Conservation (phyloP, 805 yeast genomes). For the Saccharomyces jurei region DNA sequence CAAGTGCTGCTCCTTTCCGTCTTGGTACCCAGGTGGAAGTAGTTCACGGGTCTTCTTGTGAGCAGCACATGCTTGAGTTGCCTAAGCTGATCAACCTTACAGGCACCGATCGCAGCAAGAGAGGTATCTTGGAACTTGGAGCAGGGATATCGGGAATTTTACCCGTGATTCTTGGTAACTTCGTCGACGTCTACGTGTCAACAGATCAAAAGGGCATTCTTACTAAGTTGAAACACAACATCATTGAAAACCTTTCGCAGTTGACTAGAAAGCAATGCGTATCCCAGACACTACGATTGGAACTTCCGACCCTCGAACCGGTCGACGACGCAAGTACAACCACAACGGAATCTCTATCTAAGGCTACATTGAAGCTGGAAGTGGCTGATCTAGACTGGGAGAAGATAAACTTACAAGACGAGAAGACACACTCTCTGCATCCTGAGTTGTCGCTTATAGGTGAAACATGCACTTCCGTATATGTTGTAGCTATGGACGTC, state of each 20-base stretch:
- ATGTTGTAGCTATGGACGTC: slow-evolving; percentile 31
- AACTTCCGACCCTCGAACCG: neutral
- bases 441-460: neutral
- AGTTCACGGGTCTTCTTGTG: neutral
- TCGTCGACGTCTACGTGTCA: slow-evolving; percentile 21
- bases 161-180: slow-evolving; percentile 23
- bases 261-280: slow-evolving; percentile 13
- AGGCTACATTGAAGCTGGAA: slow-evolving; percentile 13
- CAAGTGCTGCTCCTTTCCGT: slow-evolving; percentile 12
- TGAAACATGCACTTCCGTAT: slow-evolving; percentile 6
- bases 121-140: slow-evolving; percentile 26
- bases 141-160: slow-evolving; percentile 28
- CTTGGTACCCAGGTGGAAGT: slow-evolving; percentile 10
- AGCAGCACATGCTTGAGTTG: neutral
- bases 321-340: neutral
- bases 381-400: slow-evolving; percentile 29
- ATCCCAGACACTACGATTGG: slow-evolving; percentile 9
- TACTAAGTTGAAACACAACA: slow-evolving; percentile 20
- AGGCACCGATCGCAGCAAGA: neutral
- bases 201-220: slow-evolving; percentile 31
- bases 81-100: neutral
- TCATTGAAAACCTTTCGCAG: slow-evolving; percentile 20
- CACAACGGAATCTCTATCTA: slow-evolving; percentile 1
- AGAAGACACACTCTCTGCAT: slow-evolving; percentile 2
- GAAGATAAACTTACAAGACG: slow-evolving; percentile 7